phyloP scores from a whole-genome alignment of 1,284 basidiomycete genomes.

The Irpex sp. region DNA sequence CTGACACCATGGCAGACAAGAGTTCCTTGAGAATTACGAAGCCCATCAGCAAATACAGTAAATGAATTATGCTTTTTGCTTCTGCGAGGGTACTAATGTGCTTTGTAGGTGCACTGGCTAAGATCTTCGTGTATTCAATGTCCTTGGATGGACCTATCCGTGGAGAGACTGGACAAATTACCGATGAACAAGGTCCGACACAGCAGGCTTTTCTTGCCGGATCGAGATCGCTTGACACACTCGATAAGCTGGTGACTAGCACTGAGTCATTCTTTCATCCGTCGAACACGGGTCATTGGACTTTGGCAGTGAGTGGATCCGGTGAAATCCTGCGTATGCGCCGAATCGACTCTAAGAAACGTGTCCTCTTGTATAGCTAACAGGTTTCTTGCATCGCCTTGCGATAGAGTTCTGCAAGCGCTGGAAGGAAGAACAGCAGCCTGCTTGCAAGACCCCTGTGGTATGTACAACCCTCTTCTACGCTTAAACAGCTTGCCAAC shows the following conservation, averaged over 20 bases:
- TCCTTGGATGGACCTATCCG: conserved; percentile 73
- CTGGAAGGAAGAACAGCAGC: conserved; percentile 80
- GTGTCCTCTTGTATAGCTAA: conserved; percentile 43
- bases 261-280: conserved; percentile 95
- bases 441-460: conserved; percentile 78
- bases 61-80: conserved; percentile 21
- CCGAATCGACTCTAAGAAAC: background rate
- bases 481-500: no score
- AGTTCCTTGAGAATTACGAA: conserved; percentile 79
- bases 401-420: conserved; percentile 80
- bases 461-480: conserved; percentile 35
- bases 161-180: conserved; percentile 34
- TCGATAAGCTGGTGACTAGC: conserved; percentile 88
- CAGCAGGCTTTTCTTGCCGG: conserved; percentile 73
- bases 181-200: conserved; percentile 22
- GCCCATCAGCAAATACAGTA: conserved; percentile 67
- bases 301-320: conserved; percentile 42
- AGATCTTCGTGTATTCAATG: conserved; percentile 91
- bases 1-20: conserved; percentile 61
- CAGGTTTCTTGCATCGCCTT: conserved; percentile 77
- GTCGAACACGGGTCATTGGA: conserved; percentile 75
- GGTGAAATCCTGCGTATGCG: conserved; percentile 15
- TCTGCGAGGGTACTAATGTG: conserved; percentile 6
- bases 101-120: conserved; percentile 71
- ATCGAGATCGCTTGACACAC: conserved; percentile 85